A percentile compares a stretch with the other conserved stretches of the same genome.
These are phyloP conservation scores for Cercophora sp. DNA, from an alignment of 495 filamentous ascomycete genomes.

Conservation along the genomic window DNA sequence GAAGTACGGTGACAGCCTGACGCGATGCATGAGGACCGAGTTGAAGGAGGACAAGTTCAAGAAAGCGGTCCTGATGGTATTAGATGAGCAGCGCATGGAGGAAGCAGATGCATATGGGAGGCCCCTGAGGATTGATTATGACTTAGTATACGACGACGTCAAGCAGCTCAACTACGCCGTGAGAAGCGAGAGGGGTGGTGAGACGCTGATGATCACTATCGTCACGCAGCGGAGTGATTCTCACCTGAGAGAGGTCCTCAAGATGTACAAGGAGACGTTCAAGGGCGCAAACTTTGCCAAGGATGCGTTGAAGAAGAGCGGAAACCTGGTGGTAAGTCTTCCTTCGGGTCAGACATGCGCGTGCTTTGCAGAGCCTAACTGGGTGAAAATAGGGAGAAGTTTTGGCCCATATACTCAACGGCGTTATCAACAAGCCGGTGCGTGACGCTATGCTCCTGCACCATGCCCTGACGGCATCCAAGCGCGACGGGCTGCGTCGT, in stretches of 20 bases:
- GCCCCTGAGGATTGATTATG: conserved; percentile 35
- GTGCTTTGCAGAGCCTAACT: conserved; percentile 1
- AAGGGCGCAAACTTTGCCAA: conserved; percentile 70
- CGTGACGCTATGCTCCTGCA: conserved; percentile 92
- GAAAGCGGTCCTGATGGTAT: conserved; percentile 74
- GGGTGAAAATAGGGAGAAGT: conserved; percentile 69
- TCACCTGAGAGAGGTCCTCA: conserved; percentile 76
- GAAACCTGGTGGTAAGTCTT: conserved; percentile 79
- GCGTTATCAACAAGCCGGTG: conserved; percentile 89
- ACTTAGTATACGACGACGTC: conserved; percentile 67
- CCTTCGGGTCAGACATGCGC: background rate
- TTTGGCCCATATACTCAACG: conserved; percentile 93
- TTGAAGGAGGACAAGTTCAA: conserved; percentile 94
- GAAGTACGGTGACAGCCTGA: conserved; percentile 79
- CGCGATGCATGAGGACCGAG: conserved; percentile 83
- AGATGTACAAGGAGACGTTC: conserved; percentile 65
- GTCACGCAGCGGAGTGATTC: conserved; percentile 72
- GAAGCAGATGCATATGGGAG: conserved; percentile 56
- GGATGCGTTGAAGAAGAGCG: conserved; percentile 82
- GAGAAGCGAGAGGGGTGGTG: conserved; percentile 71
- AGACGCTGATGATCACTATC: conserved; percentile 85
- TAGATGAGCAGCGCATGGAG: conserved; percentile 79
- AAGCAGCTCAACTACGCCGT: conserved; percentile 66
- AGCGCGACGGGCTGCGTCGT: conserved; percentile 63
- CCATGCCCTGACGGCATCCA: conserved; percentile 70